A percentile compares a stretch with the other conserved stretches of the same genome.
Evolutionary conservation across 768 basidiomycete genomes (phyloP).

Genomic region (Leucogyrophana mollusca): DNA sequence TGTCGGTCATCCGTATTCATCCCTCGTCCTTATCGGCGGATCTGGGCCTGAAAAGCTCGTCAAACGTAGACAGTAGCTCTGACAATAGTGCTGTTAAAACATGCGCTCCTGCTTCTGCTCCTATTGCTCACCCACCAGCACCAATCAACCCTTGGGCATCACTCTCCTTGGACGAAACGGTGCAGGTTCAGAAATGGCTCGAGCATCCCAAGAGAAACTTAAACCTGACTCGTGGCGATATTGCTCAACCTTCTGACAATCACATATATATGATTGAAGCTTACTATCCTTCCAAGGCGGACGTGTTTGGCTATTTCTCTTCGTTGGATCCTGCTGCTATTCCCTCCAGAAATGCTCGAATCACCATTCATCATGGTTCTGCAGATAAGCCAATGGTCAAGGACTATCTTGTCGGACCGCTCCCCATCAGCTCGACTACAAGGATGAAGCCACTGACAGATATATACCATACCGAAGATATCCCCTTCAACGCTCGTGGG

Average conservation of each 20-base stretch:
- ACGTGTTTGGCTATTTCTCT: conserved; percentile 46
- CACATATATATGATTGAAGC: conserved; percentile 49
- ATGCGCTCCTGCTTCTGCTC: conserved; percentile 33
- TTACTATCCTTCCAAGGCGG: conserved; percentile 46
- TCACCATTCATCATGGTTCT: conserved; percentile 51
- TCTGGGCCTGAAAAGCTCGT: background rate
- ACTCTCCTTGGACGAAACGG: conserved; percentile 43
- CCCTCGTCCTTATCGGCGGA: conserved; percentile 2
- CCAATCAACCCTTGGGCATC: conserved; percentile 52
- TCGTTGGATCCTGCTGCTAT: conserved; percentile 20
- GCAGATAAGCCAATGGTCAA: conserved; percentile 39
- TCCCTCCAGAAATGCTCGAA: conserved; percentile 44
- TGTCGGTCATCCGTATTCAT: conserved; percentile 11
- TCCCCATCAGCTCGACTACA: conserved; percentile 44
- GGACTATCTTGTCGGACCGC: conserved; percentile 59
- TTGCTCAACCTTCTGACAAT: conserved; percentile 44
- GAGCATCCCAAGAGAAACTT: conserved; percentile 37
- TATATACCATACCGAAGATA: conserved; percentile 50
- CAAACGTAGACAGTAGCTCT: background rate
- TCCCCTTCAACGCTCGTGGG: conserved; percentile 55
- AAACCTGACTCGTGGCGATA: conserved; percentile 43
- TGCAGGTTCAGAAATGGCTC: conserved; percentile 46
- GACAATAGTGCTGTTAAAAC: conserved; percentile 22
- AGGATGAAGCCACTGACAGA: conserved; percentile 41
- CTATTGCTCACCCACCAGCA: conserved; percentile 38